Base-by-base conservation (phyloP, 2,329 filamentous ascomycete species). In the Coleophoma eucalyptorum region DNA sequence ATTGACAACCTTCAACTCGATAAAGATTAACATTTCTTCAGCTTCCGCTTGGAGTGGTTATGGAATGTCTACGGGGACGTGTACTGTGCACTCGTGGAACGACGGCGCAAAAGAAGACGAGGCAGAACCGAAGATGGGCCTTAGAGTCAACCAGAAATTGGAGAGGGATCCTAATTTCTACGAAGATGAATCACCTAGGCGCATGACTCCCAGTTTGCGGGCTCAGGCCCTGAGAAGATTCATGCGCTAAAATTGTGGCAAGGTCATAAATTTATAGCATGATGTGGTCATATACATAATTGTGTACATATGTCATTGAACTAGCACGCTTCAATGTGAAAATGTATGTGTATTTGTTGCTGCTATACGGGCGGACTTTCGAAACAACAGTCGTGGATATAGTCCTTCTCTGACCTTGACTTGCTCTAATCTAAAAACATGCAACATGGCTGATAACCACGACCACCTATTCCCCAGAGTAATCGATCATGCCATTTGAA, bases 41-140 rank as follows among this genome's bases (percentile, higher is more conserved):
- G 85, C 84, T 46, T 87, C 84, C 10, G 81, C 79, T 4, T 88
- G 84, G 84, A 87, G 86, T 60, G 84, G 84, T 43, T 86, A 80
- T 73, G 83, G 81, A 20, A 78, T 80, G 59, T 75, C 76, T 1
- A 76, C 78, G 15, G 85, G 85, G 12, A 87, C 85, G 3, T 86
- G 82, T 56, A 84, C 81, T 1, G 71, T 86, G 21, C 85, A 88
- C 67, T 76, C 73, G 10, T 89, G 84, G 84, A 86, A 85, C 51
- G 82, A 86, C 56, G 80, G 76, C 5, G 65, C 76, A 12, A 72
- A 77, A 5, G 71, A 76, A 19, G 82, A 84, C 54, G 80, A 86
- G 56, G 82, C 72, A 6, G 70, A 71, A n/a, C 76, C 74, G 1
- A 68, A 68, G 18, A 74, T 80, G 70, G 54, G 66, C 64, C 50